Percentiles rank a stretch among this genome's conserved stretches.
phyloP scores from a whole-genome alignment of 2,329 filamentous ascomycete genomes.

The Blastomyces emzantsi region DNA sequence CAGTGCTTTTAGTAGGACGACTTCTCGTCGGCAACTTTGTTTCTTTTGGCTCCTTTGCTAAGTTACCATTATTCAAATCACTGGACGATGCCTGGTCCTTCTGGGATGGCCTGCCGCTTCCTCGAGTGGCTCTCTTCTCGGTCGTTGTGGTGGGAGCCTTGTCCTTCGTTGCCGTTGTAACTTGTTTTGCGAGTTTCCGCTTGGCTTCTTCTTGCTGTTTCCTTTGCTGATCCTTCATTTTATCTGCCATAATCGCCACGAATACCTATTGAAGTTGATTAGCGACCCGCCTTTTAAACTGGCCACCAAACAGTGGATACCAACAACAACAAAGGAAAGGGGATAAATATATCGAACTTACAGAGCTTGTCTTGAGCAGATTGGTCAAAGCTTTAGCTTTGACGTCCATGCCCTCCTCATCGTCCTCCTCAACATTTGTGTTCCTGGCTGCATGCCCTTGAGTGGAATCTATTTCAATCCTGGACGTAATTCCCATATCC shows the following conservation, averaged over 20 bases:
- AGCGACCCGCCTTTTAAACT: background rate
- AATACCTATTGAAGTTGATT: conserved; percentile 30
- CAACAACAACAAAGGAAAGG: background rate
- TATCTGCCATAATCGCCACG: conserved; percentile 42
- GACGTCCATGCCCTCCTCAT: conserved; percentile 35
- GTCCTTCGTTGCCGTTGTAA: conserved; percentile 24
- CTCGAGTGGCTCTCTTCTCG: conserved; percentile 28
- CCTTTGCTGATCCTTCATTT: conserved; percentile 38
- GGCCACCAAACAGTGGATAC: conserved; percentile 8
- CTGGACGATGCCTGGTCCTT: conserved; percentile 17
- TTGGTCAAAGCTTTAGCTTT: conserved; percentile 39
- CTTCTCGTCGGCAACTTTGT: conserved; percentile 22
- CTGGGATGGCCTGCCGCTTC: conserved; percentile 20
- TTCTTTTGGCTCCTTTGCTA: conserved; percentile 11
- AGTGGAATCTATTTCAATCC: conserved; percentile 9
- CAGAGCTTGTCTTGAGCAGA: conserved; percentile 39
- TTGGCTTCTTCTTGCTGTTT: conserved; percentile 38
- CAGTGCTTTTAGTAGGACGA: conserved; percentile 22
- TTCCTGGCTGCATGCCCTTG: conserved; percentile 13
- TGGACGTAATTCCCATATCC: conserved; percentile 13
- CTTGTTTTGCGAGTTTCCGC: conserved; percentile 29
- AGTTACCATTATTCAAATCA: background rate
- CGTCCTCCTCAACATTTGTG: conserved; percentile 19
- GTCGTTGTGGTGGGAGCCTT: conserved; percentile 13
- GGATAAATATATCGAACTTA: conserved; percentile 17